Percentiles rank a stretch among this genome's conserved stretches.
phyloP scores from a whole-genome alignment of 768 basidiomycete genomes.

The Clitopilus passeckerianus region DNA sequence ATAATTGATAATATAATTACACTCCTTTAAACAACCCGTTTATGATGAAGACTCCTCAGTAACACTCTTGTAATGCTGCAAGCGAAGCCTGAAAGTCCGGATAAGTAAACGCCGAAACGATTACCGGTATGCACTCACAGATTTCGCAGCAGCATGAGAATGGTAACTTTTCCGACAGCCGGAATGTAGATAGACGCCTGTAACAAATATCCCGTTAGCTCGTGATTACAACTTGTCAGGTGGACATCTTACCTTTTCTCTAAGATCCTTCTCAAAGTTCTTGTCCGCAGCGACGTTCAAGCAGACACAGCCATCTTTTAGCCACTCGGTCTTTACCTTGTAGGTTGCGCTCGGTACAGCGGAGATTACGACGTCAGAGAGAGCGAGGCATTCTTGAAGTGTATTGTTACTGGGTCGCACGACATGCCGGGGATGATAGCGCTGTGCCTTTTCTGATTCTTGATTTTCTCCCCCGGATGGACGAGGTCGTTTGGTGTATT shows the following conservation, averaged over 20 bases:
- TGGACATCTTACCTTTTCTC: conserved; percentile 67
- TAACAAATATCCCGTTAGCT: background rate
- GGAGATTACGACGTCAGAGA: conserved; percentile 91
- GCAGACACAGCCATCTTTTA: conserved; percentile 93
- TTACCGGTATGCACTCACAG: conserved; percentile 48
- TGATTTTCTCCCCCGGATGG: conserved; percentile 20
- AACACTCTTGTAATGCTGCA: conserved; percentile 46
- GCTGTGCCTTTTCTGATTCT: conserved; percentile 32
- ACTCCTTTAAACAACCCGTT: conserved; percentile 9
- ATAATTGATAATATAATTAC: conserved; percentile 23
- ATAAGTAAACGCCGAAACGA: background rate
- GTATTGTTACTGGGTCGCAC: conserved; percentile 65
- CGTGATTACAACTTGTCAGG: background rate
- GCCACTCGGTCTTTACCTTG: conserved; percentile 82
- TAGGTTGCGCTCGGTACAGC: conserved; percentile 85
- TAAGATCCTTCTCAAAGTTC: conserved; percentile 92
- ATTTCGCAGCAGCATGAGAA: conserved; percentile 95
- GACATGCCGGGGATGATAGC: conserved; percentile 82
- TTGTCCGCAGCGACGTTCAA: conserved; percentile 93
- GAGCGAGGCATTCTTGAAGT: conserved; percentile 73
- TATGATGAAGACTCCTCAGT: conserved; percentile 19
- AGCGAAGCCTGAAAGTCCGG: conserved; percentile 38
- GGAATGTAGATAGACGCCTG: conserved; percentile 94
- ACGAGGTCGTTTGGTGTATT: conserved; percentile 90
- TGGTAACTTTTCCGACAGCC: conserved; percentile 96